Evolutionary conservation across 2,329 filamentous ascomycete species (phyloP), one percentile per base, ranked within the genome.

Genomic region (Ophiostoma perfectum): DNA sequence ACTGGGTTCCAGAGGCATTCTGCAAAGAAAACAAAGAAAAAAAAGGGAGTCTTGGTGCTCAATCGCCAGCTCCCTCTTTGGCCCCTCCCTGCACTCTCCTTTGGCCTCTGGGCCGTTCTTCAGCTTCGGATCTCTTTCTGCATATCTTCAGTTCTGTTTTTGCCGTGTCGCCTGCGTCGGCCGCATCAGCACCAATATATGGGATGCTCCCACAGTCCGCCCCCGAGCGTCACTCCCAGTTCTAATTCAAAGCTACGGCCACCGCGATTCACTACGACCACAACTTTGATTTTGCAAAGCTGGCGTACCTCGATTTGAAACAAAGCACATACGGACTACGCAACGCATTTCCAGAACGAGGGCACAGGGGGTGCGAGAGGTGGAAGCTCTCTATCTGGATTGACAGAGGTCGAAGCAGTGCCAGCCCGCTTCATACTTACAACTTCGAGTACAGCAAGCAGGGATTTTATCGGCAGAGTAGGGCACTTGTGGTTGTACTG

Each of bases 321-420:
- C 27, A 9, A 12, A 38, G 27, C 55, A 9, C 18, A 60, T 60
- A 60, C 55, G 27, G 55, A 18, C 27, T 12, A 14, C 55, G 38
- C 12, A 14, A 12, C 9, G 27, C 55, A 14, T 14, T 12, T 60
- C 27, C 55, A 60, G 55, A 60, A 12, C 12, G 55, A 18, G 55
- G 55, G 55, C 27, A 18, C 55, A 38, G 55, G 27, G 42, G 65
- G 65, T 27, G 65, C 64, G 45, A 41, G 58, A 66, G 65, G 58
- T 11, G 68, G 38, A 41, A 7, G 55, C 27, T 38, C 55, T 60
- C 14, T 18, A 60, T 60, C 55, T 18, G 55, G 49, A 27, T 27
- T 27, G n/a, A n/a, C 49, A 55, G 9, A 27, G 18, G n/a, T 27
- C 18, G 18, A 55, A 27, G 27, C 27, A 27, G 27, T 27, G 27